phyloP scores from a whole-genome alignment of 2,329 filamentous ascomycete species.

The Xenosphaeropsis pyriputrescens region DNA sequence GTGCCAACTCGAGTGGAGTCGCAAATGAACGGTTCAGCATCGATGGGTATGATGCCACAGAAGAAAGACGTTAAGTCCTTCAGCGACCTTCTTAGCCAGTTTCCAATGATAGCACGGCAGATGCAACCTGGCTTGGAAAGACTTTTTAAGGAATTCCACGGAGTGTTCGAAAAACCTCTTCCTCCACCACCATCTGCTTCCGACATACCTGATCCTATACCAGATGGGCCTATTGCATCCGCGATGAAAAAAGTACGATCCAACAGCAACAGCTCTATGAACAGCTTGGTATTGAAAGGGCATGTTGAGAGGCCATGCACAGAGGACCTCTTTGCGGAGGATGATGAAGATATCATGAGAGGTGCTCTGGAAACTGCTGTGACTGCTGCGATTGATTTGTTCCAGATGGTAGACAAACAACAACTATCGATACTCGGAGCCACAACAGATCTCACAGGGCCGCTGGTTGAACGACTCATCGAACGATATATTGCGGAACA shows the following conservation, averaged over 20 bases:
- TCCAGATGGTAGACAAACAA: constrained; percentile 90
- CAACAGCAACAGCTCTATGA: constrained; percentile 25
- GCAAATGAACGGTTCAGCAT: constrained; percentile 5
- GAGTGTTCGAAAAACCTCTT: constrained; percentile 71
- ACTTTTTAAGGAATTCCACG: constrained; percentile 78
- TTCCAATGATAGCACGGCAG: constrained; percentile 89
- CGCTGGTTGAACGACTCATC: constrained; percentile 82
- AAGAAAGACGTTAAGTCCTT: constrained; percentile 93
- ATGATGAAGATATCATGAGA: constrained; percentile 85
- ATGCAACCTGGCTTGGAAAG: constrained; percentile 88
- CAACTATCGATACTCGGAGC: constrained; percentile 83
- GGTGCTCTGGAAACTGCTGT: constrained; percentile 83
- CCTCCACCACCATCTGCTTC: constrained; percentile 56
- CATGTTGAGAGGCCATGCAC: constrained; percentile 17
- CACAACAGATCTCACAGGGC: constrained; percentile 85
- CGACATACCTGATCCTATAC: constrained; percentile 41
- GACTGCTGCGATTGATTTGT: constrained; percentile 85
- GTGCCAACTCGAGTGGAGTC: constrained; percentile 7
- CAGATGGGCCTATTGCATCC: constrained; percentile 38
- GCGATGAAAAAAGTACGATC: constrained; percentile 40
- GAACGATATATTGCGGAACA: constrained; percentile 91
- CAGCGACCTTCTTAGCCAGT: constrained; percentile 75
- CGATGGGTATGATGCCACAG: constrained; percentile 29
- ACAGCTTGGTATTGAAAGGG: constrained; percentile 8
- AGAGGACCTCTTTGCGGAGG: constrained; percentile 62